Percentiles rank a stretch among this genome's conserved stretches.
phyloP scores from a whole-genome alignment of 108 stramenopile genomes.

The Nitzschia inconspicua region DNA sequence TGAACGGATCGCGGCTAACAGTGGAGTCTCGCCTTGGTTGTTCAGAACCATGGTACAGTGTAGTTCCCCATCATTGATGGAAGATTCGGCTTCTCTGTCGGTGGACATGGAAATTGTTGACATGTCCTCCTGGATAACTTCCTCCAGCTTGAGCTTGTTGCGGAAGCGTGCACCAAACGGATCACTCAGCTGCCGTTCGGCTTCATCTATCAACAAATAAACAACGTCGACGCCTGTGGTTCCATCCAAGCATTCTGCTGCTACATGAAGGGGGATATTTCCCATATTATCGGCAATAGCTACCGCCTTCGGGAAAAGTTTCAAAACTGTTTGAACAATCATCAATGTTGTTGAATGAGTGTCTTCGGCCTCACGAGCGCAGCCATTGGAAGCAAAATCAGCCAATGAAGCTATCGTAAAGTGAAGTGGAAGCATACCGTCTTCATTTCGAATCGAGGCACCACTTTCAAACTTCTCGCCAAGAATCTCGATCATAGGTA shows the following conservation, averaged over 20 bases:
- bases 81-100: slow-evolving; percentile 9
- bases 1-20: slow-evolving; percentile 55
- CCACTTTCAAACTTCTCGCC: slow-evolving; percentile 69
- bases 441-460: slow-evolving; percentile 84
- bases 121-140: slow-evolving; percentile 22
- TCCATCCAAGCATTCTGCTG: slow-evolving; percentile 57
- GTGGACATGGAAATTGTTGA: slow-evolving; percentile 21
- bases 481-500: slow-evolving; percentile 70
- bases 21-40: slow-evolving; percentile 59
- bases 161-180: slow-evolving; percentile 33
- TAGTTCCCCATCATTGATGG: slow-evolving; percentile 19
- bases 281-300: slow-evolving; percentile 77
- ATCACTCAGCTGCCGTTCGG: slow-evolving; percentile 44
- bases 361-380: slow-evolving; percentile 9
- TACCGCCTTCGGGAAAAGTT: slow-evolving; percentile 67
- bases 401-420: slow-evolving; percentile 49
- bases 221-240: slow-evolving; percentile 63
- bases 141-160: slow-evolving; percentile 45
- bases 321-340: slow-evolving; percentile 38
- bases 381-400: not conserved
- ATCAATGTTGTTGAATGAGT: slow-evolving; percentile 10
- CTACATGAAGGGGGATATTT: slow-evolving; percentile 79
- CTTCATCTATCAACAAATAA: slow-evolving; percentile 61
- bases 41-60: slow-evolving; percentile 59
- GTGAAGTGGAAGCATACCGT: slow-evolving; percentile 81